phyloP scores from a whole-genome alignment of 257 asterid genomes.

The Henckelia pumila region DNA sequence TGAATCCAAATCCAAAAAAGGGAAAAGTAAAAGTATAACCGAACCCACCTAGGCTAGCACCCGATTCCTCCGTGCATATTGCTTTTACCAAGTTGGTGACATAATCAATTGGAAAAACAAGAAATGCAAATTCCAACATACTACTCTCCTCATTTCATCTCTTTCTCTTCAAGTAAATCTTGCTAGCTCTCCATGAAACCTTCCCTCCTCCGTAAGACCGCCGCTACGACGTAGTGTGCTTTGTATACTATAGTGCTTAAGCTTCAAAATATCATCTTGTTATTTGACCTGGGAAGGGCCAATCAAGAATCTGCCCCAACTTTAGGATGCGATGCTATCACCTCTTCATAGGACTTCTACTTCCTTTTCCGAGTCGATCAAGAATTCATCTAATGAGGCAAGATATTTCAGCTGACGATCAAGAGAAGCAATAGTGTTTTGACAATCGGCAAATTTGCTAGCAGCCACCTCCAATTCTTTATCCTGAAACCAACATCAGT shows the following conservation, averaged over 20 bases:
- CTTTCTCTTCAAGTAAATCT: no score
- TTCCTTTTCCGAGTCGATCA: conserved; percentile 26
- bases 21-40: no score
- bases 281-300: background rate
- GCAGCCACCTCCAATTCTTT: conserved; percentile 46
- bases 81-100: background rate
- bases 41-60: no score
- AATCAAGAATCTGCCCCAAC: background rate
- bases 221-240: background rate
- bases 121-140: background rate
- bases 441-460: conserved; percentile 43
- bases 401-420: conserved; percentile 41
- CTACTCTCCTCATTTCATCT: background rate
- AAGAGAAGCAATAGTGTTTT: conserved; percentile 51
- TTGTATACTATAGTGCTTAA: background rate
- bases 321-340: no score
- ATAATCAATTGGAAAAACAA: background rate
- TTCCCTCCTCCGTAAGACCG: background rate
- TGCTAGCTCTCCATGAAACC: background rate
- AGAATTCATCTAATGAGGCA: conserved; percentile 37
- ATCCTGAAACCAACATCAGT: conserved; percentile 26
- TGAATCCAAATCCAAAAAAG: no score
- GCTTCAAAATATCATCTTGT: background rate
- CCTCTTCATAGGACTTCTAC: conserved; percentile 1
- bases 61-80: background rate